Evolutionary conservation across 2,329 filamentous ascomycete genomes (phyloP), one percentile per base, ranked within the genome.

Genomic region (Neofusicoccum kwambonambiense): DNA sequence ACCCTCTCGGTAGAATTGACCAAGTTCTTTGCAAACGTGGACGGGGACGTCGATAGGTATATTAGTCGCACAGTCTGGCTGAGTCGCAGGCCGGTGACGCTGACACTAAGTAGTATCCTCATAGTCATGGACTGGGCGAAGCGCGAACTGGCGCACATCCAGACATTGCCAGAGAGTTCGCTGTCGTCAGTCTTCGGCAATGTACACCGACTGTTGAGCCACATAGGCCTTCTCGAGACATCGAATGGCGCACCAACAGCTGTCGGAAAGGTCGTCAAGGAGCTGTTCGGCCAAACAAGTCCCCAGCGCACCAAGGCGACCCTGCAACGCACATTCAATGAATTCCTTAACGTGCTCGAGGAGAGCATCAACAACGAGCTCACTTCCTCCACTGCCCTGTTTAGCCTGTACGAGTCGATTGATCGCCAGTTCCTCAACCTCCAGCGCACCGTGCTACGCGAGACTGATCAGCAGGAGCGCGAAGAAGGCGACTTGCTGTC

Each of bases 71-170:
- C 62, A 69, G 61, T 57, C 19, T 50, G 49, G 19, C 42, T 64
- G 31, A 45, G 34, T 52, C 50, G 37, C 50, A 44, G 61, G 61
- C 61, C 61, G 49, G 71, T 68, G 65, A 60, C 64, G 60, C 66
- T 72, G 49, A 67, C 49, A 31, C 65, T 73, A 57, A 58, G 19
- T 72, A 89, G 90, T 66, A 96, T 97, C 69, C 84, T 98, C 41
- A 90, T 95, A 67, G 92, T 96, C 60, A 97, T 98, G 93, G 92
- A 97, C 74, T 97, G 94, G 94, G 91, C 92, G 13, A 90, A 90
- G 73, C 88, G 93, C 69, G 93, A 97, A 76, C 86, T 98, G 13
- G 83, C 88, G 66, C 88, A 88, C 51, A 81, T 95, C 64, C 86
- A 87, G 67, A 82, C 83, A 22, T 80, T 85, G 19, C 86, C 88